phyloP scores from a whole-genome alignment of 2,329 filamentous ascomycete genomes.

The Trichoderma hamatum region DNA sequence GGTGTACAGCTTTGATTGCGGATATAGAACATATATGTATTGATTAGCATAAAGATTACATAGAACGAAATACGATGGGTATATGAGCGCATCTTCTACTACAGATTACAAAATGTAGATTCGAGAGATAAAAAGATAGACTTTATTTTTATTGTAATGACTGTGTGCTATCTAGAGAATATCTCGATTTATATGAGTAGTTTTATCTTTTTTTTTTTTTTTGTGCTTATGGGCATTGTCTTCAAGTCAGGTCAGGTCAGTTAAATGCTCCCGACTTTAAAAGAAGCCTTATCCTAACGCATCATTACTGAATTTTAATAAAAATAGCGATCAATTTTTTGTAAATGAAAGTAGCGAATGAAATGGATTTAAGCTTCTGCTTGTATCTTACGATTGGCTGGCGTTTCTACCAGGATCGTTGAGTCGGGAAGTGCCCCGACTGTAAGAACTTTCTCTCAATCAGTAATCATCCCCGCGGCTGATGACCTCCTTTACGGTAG shows the following conservation, averaged over 20 bases:
- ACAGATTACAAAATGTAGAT: background rate
- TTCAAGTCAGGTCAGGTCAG: background rate
- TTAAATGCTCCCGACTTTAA: background rate
- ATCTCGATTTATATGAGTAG: too few relatives aligned
- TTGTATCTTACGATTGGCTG: background rate
- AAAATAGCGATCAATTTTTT: background rate
- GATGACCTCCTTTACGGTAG: constrained; percentile 77
- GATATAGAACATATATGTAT: background rate
- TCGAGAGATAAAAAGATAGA: background rate
- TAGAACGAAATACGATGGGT: too few relatives aligned
- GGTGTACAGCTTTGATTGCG: constrained; percentile 4
- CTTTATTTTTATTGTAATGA: background rate
- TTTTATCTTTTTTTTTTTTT: background rate
- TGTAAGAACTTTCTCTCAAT: background rate
- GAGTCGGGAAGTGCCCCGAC: too few relatives aligned
- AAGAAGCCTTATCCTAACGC: background rate
- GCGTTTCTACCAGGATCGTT: background rate
- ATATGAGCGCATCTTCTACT: background rate
- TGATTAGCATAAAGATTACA: background rate
- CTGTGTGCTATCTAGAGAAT: background rate
- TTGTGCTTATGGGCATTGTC: background rate
- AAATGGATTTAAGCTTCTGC: background rate
- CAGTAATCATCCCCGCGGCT: constrained; percentile 79
- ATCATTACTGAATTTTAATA: background rate
- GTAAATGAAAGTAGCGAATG: background rate